Evolutionary conservation across 441 rosid species (phyloP), one percentile per base, ranked within the genome.

Genomic region (Adansonia gregorii): DNA sequence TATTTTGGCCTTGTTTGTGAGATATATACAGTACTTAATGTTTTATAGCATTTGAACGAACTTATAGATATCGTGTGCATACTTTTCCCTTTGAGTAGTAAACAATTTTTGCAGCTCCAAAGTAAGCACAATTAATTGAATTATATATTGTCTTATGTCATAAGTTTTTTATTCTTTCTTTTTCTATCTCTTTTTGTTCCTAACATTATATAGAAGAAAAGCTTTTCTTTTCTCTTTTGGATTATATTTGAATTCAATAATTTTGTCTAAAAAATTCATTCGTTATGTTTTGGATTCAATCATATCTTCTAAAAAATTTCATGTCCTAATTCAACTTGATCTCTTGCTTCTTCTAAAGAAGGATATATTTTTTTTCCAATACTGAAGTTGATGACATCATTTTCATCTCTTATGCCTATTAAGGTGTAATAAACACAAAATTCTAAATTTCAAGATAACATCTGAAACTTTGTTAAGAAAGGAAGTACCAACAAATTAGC

Each of bases 251-350:
- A 7, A 66, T 66, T 66, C 51, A 66, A 66, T 66, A 4, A 66
- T 66, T 66, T 65, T 22, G 19, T 39, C 19, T 65, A 0, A 35
- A n/a, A 64, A 39, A 35, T 15, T 35, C 39, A 35, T 35, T 35
- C 39, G 24, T 66, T 41, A 41, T 8, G n/a, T 66, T 65, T 14
- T 66, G 3, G 14, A 66, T 66, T 66, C 51, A 66, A 66, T 66
- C 4, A 66, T 66, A 41, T 65, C 69, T 9, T 39, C 11, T 65
- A 0, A 35, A n/a, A 64, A 65, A 35, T 15, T 35, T 65, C 48
- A 65, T 2, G n/a, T 61, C 1, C 43, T 4, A 61, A 61, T 65
- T 65, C 12, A 65, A 63, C 3, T 31, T 65, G 49, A 65, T 65
- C 48, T 65, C 4, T 15, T n/a, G 20, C 3, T 6, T 66, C 22